Evolutionary conservation across 2,329 filamentous ascomycete species (phyloP).

Genomic region (Pleomassaria siparia): DNA sequence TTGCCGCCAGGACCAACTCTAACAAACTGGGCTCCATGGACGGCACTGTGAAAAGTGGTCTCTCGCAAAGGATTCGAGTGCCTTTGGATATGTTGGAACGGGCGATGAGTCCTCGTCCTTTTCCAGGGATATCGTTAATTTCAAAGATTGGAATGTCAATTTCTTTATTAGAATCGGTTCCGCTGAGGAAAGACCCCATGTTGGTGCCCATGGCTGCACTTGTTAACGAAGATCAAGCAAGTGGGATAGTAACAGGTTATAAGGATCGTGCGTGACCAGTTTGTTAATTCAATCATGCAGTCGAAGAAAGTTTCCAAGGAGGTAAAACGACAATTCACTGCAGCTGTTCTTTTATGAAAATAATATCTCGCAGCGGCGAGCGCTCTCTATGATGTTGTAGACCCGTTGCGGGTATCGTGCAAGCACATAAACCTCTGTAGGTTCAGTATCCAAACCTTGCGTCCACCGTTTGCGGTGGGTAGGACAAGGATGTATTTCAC

Average conservation of each 20-base stretch:
- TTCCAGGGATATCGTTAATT: not conserved
- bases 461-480: too few species aligned
- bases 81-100: slow-evolving; percentile 10
- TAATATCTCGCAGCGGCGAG: too few species aligned
- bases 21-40: not conserved
- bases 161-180: not conserved
- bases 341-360: too few species aligned
- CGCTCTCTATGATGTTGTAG: too few species aligned
- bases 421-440: too few species aligned
- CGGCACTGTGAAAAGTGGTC: slow-evolving; percentile 10
- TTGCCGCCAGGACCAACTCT: not conserved
- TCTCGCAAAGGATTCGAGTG: slow-evolving; percentile 15
- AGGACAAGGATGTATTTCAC: too few species aligned
- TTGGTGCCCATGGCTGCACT: not conserved
- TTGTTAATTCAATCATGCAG: too few species aligned
- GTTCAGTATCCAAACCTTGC: too few species aligned
- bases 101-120: not conserved
- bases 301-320: too few species aligned
- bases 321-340: too few species aligned
- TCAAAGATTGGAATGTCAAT: not conserved
- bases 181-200: not conserved
- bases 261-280: too few species aligned
- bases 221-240: not conserved
- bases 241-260: not conserved
- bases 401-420: too few species aligned